phyloP scores from a whole-genome alignment of 495 filamentous ascomycete species.

The Aspergillus olivimuriae region DNA sequence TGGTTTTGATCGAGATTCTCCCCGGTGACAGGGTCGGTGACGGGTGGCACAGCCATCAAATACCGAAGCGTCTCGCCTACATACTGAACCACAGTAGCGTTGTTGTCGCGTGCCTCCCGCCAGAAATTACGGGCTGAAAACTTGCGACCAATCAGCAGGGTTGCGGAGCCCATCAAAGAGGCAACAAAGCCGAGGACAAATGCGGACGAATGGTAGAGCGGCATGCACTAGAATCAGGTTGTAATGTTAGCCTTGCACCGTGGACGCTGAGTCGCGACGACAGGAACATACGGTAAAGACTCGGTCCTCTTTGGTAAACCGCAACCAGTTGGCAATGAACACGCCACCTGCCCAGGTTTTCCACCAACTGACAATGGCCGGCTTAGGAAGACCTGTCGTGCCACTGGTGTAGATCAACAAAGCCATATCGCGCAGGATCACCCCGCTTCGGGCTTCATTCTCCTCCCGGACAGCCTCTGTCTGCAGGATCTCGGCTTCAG shows the following conservation, averaged over 20 bases:
- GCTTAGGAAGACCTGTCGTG: constrained; percentile 88
- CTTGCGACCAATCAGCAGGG: constrained; percentile 67
- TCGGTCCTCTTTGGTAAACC: constrained; percentile 52
- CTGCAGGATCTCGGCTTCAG: constrained; percentile 55
- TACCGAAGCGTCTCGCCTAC: constrained; percentile 95
- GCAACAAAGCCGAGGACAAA: constrained; percentile 61
- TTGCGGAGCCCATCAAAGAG: constrained; percentile 52
- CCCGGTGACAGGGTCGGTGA: constrained; percentile 55
- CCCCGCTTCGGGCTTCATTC: constrained; percentile 51
- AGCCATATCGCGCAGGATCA: constrained; percentile 52
- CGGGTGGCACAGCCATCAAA: constrained; percentile 65
- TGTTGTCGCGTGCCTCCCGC: constrained; percentile 63
- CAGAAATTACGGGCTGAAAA: constrained; percentile 84
- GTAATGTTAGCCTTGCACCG: too few relatives aligned
- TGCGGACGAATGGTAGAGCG: constrained; percentile 87
- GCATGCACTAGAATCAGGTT: too few relatives aligned
- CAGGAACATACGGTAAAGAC: constrained; percentile 68
- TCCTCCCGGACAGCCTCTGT: constrained; percentile 55
- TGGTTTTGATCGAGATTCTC: constrained; percentile 73
- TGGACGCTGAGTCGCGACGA: too few relatives aligned
- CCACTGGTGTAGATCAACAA: constrained; percentile 82
- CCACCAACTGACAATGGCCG: constrained; percentile 75
- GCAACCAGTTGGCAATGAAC: constrained; percentile 53
- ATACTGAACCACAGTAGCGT: constrained; percentile 85
- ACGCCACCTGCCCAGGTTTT: constrained; percentile 51